Evolutionary conservation across 805 yeast genomes (phyloP).

Genomic region (Barnettozyma botsteinii): DNA sequence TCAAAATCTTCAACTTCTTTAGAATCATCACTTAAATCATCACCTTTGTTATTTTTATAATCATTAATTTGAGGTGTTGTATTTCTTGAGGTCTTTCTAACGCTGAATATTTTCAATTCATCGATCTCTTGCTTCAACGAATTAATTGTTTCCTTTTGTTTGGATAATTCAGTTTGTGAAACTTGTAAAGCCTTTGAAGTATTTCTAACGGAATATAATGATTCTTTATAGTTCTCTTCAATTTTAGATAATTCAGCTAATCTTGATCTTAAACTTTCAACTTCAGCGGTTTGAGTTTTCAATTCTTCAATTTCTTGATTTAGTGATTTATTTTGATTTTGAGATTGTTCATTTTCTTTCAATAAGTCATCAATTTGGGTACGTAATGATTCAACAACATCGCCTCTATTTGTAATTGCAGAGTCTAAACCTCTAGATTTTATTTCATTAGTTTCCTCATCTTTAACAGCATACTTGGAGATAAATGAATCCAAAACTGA

Average conservation of each 20-base stretch:
- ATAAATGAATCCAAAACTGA: conserved; percentile 26
- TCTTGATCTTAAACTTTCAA: conserved; percentile 26
- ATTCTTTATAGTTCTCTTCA: conserved; percentile 66
- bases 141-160: conserved; percentile 49
- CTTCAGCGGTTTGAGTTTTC: conserved; percentile 22
- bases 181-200: conserved; percentile 68
- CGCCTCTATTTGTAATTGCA: neutral
- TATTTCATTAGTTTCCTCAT: conserved; percentile 17
- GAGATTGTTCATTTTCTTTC: conserved; percentile 39
- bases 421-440: conserved; percentile 2
- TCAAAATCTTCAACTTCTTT: conserved; percentile 28
- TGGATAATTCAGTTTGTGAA: conserved; percentile 66
- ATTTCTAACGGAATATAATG: conserved; percentile 65
- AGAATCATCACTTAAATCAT: conserved; percentile 28
- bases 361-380: conserved; percentile 52
- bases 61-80: conserved; percentile 23
- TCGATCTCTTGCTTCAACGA: conserved; percentile 61
- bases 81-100: conserved; percentile 30
- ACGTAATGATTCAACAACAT: conserved; percentile 35
- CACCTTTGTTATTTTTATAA: conserved; percentile 16
- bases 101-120: conserved; percentile 53
- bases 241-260: conserved; percentile 34
- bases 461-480: conserved; percentile 20
- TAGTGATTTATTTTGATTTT: conserved; percentile 29
- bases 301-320: conserved; percentile 30